A percentile compares a stretch with the other conserved stretches of the same genome.
Evolutionary conservation across 345 rosid species (phyloP).

Genomic region (Reutealis trisperma): DNA sequence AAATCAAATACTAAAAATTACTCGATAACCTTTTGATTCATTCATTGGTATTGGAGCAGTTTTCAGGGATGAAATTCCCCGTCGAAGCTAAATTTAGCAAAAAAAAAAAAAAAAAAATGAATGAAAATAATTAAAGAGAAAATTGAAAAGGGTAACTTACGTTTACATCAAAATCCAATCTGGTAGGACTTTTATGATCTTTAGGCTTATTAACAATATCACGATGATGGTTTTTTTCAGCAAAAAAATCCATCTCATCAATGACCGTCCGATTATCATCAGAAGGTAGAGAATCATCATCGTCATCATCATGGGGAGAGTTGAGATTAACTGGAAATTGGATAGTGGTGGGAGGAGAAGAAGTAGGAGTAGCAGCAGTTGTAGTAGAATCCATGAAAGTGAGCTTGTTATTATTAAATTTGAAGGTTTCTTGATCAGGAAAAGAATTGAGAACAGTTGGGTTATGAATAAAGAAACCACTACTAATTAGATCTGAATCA

Average conservation of each 20-base stretch:
- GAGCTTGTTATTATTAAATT: not conserved
- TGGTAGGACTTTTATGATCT: conserved; percentile 15
- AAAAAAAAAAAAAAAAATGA: not conserved
- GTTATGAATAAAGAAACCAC: conserved; percentile 28
- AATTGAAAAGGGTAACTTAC: conserved; percentile 26
- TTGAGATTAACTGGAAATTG: conserved; percentile 50
- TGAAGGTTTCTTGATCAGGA: conserved; percentile 20
- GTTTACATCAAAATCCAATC: conserved; percentile 43
- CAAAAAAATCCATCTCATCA: conserved; percentile 62
- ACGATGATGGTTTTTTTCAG: conserved; percentile 23
- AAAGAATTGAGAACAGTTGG: conserved; percentile 57
- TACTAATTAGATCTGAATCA: conserved; percentile 48
- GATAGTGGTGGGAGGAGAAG: conserved; percentile 38
- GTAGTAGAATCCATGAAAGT: conserved; percentile 13
- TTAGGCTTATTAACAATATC: not conserved
- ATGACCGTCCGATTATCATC: conserved; percentile 32
- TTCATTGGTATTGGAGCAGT: no score
- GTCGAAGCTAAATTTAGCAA: no score
- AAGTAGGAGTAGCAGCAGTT: not conserved
- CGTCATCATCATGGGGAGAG: not conserved
- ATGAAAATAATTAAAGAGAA: not conserved
- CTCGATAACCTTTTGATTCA: no score
- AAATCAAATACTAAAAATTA: not conserved
- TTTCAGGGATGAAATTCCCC: no score
- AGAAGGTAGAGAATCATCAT: conserved; percentile 8